Conservation (phyloP, 164 flowering plant species). For the Vitis cinerea region DNA sequence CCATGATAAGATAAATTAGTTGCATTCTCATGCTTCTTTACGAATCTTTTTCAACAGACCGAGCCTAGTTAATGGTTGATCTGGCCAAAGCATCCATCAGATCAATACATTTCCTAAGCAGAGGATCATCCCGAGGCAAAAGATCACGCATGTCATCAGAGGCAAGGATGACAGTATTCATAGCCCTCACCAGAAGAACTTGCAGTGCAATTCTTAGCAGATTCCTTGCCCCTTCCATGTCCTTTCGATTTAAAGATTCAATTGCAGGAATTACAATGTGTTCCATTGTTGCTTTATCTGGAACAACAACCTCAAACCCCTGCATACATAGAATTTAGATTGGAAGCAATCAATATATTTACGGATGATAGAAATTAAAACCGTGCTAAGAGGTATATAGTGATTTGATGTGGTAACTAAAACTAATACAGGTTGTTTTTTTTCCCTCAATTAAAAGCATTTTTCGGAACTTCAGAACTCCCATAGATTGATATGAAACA, state of each 20-base stretch:
- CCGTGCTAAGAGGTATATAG: no score
- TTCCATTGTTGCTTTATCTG: constrained; percentile 44
- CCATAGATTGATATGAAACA: no score
- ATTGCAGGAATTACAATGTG: constrained; percentile 31
- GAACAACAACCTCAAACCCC: constrained; percentile 47
- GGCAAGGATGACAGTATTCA: constrained; percentile 35
- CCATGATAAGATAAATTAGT: not conserved
- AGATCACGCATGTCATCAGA: constrained; percentile 33
- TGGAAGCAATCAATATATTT: not conserved
- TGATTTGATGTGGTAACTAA: no score
- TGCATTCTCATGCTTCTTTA: not conserved
- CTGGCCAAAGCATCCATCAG: constrained; percentile 37
- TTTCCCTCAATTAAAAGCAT: no score
- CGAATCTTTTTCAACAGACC: constrained; percentile 14
- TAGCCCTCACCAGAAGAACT: constrained; percentile 38
- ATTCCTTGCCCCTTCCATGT: constrained; percentile 34
- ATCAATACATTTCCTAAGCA: constrained; percentile 35
- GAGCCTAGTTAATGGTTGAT: constrained; percentile 26
- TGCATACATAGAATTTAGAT: constrained; percentile 4
- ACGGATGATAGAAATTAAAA: not conserved
- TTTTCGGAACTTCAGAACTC: no score
- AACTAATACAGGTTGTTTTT: no score
- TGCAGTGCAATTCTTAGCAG: constrained; percentile 38
- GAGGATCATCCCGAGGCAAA: constrained; percentile 36
- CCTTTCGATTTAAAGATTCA: constrained; percentile 30